These are phyloP conservation scores for Sclerotinia spermophila DNA, from an alignment of 2,329 filamentous ascomycete species.

Conservation along the genomic window DNA sequence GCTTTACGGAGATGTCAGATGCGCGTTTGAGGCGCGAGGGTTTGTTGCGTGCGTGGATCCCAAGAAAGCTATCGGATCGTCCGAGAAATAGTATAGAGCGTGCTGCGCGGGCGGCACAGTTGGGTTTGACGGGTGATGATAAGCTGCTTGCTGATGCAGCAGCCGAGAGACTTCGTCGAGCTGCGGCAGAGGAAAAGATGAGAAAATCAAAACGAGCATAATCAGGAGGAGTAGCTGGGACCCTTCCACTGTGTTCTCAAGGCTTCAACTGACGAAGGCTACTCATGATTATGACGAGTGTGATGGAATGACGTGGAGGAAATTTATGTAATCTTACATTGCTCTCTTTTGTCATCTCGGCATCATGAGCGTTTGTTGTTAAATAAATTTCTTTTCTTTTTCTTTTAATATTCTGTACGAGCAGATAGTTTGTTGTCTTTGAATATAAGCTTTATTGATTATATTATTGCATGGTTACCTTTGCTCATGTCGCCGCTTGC, in stretches of 20 bases:
- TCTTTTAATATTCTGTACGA: neutral
- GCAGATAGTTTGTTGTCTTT: neutral
- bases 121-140: neutral
- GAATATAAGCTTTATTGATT: neutral
- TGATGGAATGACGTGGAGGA: no score
- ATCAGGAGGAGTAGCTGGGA: neutral
- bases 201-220: neutral
- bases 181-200: neutral
- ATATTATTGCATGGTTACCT: neutral
- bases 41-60: neutral
- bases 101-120: neutral
- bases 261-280: neutral
- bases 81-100: neutral
- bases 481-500: neutral
- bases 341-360: neutral
- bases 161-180: neutral
- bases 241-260: neutral
- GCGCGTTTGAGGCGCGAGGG: neutral
- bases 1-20: neutral
- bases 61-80: neutral
- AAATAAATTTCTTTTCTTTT: neutral
- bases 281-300: no score
- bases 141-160: neutral
- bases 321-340: rapidly evolving
- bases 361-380: neutral